Conservation (phyloP, 352 stramenopile species). For the Phytophthora meadii region DNA sequence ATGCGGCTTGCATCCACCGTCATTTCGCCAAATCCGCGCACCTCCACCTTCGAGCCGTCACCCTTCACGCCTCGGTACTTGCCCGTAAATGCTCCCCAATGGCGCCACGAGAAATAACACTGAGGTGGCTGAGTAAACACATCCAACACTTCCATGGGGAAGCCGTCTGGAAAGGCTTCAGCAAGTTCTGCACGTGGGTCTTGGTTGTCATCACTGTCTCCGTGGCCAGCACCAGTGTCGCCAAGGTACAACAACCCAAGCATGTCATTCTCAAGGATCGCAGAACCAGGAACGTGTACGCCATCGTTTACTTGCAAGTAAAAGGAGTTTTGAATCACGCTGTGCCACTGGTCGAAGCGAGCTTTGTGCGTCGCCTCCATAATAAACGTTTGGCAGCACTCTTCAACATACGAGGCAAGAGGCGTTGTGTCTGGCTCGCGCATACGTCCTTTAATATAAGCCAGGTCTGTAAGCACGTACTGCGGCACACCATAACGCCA, state of each 20-base stretch:
- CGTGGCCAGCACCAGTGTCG: constrained; percentile 37
- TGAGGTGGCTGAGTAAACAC: constrained; percentile 80
- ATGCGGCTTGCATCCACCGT: constrained; percentile 60
- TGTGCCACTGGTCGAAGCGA: constrained; percentile 65
- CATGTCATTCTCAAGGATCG: constrained; percentile 67
- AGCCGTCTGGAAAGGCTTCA: constrained; percentile 76
- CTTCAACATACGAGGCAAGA: constrained; percentile 76
- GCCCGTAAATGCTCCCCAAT: constrained; percentile 81
- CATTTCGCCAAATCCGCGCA: constrained; percentile 80
- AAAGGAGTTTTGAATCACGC: constrained; percentile 64
- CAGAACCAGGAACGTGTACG: constrained; percentile 41
- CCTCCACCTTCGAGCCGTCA: constrained; percentile 60
- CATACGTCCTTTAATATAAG: constrained; percentile 67
- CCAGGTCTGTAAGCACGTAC: constrained; percentile 80
- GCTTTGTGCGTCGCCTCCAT: constrained; percentile 84
- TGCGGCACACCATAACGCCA: constrained; percentile 79
- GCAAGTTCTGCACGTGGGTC: constrained; percentile 59
- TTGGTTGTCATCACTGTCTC: constrained; percentile 49
- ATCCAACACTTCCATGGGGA: constrained; percentile 81
- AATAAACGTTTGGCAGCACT: constrained; percentile 79
- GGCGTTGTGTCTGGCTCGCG: constrained; percentile 65
- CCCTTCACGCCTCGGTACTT: constrained; percentile 69
- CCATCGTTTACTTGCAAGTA: constrained; percentile 81
- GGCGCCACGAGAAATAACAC: constrained; percentile 83
- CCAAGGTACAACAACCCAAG: constrained; percentile 74